These are phyloP conservation scores for Teratosphaeriaceae sp. DNA, from an alignment of 2,329 filamentous ascomycete genomes.

Conservation along the genomic window DNA sequence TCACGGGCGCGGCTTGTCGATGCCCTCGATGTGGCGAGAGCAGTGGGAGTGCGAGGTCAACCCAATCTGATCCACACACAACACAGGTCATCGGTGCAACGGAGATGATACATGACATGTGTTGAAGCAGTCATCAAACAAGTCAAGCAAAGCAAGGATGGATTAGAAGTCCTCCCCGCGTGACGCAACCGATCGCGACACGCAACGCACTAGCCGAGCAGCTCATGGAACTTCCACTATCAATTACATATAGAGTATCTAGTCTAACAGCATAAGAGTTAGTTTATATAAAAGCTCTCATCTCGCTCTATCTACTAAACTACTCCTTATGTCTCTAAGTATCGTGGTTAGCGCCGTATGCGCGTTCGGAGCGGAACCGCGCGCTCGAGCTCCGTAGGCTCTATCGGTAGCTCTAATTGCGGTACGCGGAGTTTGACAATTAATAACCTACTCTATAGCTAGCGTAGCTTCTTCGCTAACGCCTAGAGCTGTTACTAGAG, in stretches of 20 bases:
- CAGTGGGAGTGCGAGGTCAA: no score
- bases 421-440: not conserved
- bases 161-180: constrained; percentile 1
- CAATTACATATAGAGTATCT: not conserved
- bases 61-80: no score
- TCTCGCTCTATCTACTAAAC: not conserved
- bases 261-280: not conserved
- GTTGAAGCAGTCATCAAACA: no score
- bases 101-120: no score
- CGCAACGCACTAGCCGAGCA: not conserved
- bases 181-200: not conserved
- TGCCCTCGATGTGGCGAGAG: no score
- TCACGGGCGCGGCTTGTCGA: no score
- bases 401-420: not conserved
- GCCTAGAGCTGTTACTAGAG: not conserved
- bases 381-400: not conserved
- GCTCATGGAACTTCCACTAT: not conserved
- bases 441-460: not conserved
- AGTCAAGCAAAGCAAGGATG: no score
- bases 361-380: not conserved
- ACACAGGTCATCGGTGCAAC: no score
- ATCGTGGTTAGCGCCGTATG: not conserved
- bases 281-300: not conserved
- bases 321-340: not conserved
- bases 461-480: not conserved